Evolutionary conservation across 768 basidiomycete species (phyloP).

Genomic region (Chalciporus pseudorubinellus): DNA sequence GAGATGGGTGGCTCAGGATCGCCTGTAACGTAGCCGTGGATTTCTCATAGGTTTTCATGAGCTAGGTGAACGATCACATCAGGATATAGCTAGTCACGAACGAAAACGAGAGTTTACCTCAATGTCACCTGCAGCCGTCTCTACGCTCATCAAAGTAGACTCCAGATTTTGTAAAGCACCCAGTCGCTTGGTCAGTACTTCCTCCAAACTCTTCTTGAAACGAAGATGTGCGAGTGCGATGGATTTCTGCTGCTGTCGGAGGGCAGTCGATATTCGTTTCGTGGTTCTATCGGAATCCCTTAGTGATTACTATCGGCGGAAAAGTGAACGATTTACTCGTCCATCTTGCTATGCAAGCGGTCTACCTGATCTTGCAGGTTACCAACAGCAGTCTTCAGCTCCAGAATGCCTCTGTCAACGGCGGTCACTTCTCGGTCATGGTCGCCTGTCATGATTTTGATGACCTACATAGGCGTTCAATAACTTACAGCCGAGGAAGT

Average conservation of each 20-base stretch:
- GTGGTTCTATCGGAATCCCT: constrained; percentile 51
- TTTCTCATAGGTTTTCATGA: constrained; percentile 82
- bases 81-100: not conserved
- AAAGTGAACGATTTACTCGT: constrained; percentile 49
- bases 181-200: constrained; percentile 70
- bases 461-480: constrained; percentile 46
- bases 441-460: constrained; percentile 67
- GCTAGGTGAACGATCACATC: constrained; percentile 41
- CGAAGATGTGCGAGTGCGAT: constrained; percentile 76
- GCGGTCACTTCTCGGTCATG: constrained; percentile 52
- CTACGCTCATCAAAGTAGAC: constrained; percentile 75
- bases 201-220: constrained; percentile 78
- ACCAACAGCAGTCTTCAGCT: constrained; percentile 68
- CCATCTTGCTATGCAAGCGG: constrained; percentile 65
- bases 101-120: constrained; percentile 51
- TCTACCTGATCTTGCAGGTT: constrained; percentile 70
- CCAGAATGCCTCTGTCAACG: constrained; percentile 81
- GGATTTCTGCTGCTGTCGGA: constrained; percentile 68
- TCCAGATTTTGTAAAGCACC: constrained; percentile 72
- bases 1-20: constrained; percentile 75
- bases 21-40: constrained; percentile 75
- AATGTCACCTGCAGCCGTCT: constrained; percentile 85
- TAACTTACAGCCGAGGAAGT: not conserved
- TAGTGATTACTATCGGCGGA: not conserved
- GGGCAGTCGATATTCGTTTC: constrained; percentile 58